Evolutionary conservation across 208 protist species (phyloP), one percentile per base, ranked within the genome.

Genomic region (Trypanosoma congolense): DNA sequence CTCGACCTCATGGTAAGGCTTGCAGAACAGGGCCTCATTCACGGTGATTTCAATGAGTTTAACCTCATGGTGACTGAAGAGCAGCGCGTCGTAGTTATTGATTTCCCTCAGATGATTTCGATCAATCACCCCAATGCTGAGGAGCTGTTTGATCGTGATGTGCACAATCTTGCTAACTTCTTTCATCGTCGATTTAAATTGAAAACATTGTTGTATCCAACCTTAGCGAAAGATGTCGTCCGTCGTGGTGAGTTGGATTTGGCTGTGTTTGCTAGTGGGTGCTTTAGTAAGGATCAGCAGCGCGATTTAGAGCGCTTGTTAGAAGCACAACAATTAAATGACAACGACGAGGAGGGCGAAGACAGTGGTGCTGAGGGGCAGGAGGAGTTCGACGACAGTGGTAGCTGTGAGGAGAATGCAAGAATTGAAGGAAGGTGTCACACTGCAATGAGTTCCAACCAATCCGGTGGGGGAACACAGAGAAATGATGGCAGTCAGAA

Each of bases 21-120:
- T 2, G 97, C 91, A 1, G 70, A 90, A 59, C 71, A 87, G 30
- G 98, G 98, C 8, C 81, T 99, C 16, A 95, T 99, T 41, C 98
- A 99, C 71, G 86, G 98, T 50, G 98, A 99, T 77, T 99, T 99
- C 70, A 99, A 99, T 70, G 98, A 99, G 75, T 99, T 99, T 77
- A 99, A 99, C 70, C 47, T 99, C 4, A 93, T 99, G 60, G 75
- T 98, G 36, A 90, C 78, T 14, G 83, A 98, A 3, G 79, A 97
- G 3, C 78, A 92, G 69, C 70, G 82, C 6, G 74, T 99, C 1
- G 83, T 93, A 10, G 63, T 99, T 25, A 99, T 99, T 78, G 98
- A 99, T 76, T 99, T 99, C 52, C 98, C 98, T 26, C 98, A 99
- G 73, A 99, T 99, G 97, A 77, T 99, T 9, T 98, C 97, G 5